Conservation (phyloP, 106 monocot species). For the Dioscorea zingiberensis region DNA sequence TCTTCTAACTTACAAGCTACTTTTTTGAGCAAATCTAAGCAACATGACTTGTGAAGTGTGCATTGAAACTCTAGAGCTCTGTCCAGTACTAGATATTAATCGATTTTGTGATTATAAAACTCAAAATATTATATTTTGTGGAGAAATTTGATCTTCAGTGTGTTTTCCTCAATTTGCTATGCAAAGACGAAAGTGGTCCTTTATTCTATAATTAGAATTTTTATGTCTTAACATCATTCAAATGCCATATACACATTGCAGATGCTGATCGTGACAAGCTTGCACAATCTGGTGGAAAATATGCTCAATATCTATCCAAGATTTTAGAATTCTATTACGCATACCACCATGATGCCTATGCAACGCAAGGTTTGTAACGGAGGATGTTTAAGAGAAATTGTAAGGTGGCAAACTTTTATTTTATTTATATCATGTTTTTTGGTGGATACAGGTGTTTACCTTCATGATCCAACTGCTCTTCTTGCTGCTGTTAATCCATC, state of each 20-base stretch:
- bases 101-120: no score
- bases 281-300: conserved; percentile 55
- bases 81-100: no score
- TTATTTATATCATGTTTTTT: conserved; percentile 7
- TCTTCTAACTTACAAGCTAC: no score
- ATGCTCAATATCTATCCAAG: conserved; percentile 76
- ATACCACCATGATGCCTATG: conserved; percentile 80
- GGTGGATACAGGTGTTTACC: conserved; percentile 72
- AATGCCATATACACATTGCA: conserved; percentile 17
- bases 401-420: background rate
- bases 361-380: conserved; percentile 39
- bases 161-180: no score
- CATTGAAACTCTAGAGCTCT: no score
- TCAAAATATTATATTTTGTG: no score
- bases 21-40: no score
- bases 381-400: background rate
- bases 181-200: no score
- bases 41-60: no score
- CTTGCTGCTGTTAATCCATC: conserved; percentile 91
- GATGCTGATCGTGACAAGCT: conserved; percentile 64
- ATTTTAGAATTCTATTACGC: conserved; percentile 76
- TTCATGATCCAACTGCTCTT: conserved; percentile 90
- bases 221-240: no score
- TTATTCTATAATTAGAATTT: no score
- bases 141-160: no score